Base-by-base conservation (phyloP, 2,329 filamentous ascomycete species). In the Leptodontidium sp. region DNA sequence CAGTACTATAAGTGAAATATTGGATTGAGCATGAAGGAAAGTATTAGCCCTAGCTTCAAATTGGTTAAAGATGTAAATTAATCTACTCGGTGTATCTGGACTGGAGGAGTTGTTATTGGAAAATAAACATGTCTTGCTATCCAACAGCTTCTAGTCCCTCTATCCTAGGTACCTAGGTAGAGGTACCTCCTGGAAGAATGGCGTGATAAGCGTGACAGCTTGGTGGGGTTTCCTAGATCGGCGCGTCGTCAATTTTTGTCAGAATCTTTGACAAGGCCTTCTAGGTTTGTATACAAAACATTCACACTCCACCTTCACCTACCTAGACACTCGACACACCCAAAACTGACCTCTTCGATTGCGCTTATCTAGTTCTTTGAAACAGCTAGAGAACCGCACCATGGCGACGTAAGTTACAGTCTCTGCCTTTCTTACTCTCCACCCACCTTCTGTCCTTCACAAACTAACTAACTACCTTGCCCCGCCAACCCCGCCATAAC, bases 331-430 rank as follows among this genome's bases (percentile, higher is more conserved):
- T 21, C 21, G 21, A 21, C 21, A 21, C 21, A 21, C 21, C 21
- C 21, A 21, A 21, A 21, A 21, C 21, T 21, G 21, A 21, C 21
- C 1, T 21, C 21, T 21, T 21, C 21, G 21, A 21, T 21, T 21
- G 21, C 21, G 21, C 21, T 21, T 21, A 21, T 21, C 21, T 21
- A 21, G 21, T 21, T 21, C 21, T 21, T 21, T 21, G 21, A 21
- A 21, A 21, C 21, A 21, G 21, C 5, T 11, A 49, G 17, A 17
- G 24, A 38, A 40, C 17, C 17, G 24, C 35, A 35, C 43, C 24
- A 76, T 76, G 74, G 73, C 76, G 67, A 78, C 76, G 76, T 75
- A 68, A 66, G 67, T 64, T 64, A 70, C 32, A 17, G 15, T 40
- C 47, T 53, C 1, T n/a, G 2, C 29, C n/a, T 38, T 45, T 12